Percentiles rank a stretch among this genome's conserved stretches.
Conservation (phyloP, 1,284 basidiomycete species). For the Cerioporus squamosus region DNA sequence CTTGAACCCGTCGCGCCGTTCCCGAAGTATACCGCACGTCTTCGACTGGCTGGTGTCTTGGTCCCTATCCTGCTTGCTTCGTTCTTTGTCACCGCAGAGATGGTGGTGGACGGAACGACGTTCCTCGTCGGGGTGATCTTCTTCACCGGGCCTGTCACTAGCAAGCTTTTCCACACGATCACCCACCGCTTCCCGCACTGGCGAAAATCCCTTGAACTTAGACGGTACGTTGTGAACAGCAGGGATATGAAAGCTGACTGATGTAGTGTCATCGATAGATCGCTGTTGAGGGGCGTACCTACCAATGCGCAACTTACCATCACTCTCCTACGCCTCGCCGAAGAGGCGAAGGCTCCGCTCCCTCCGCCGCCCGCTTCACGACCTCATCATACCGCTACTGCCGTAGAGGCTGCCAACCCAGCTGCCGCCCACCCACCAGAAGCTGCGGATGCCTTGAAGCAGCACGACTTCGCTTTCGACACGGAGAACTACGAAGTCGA, state of each 20-base stretch:
- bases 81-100: constrained; percentile 43
- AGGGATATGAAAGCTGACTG: neutral
- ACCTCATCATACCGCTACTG: constrained; percentile 13
- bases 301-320: constrained; percentile 61
- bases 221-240: constrained; percentile 39
- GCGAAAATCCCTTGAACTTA: constrained; percentile 46
- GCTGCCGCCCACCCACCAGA: constrained; percentile 8
- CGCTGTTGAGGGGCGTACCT: constrained; percentile 52
- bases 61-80: constrained; percentile 39
- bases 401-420: constrained; percentile 10
- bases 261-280: constrained; percentile 32
- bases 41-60: constrained; percentile 36
- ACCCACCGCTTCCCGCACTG: constrained; percentile 50
- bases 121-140: constrained; percentile 51
- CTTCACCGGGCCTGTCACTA: constrained; percentile 55
- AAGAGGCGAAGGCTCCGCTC: constrained; percentile 45
- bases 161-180: constrained; percentile 41
- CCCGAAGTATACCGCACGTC: constrained; percentile 30
- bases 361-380: constrained; percentile 44
- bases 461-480: constrained; percentile 29
- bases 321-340: constrained; percentile 52
- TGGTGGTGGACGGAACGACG: constrained; percentile 45
- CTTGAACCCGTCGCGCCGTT: constrained; percentile 44
- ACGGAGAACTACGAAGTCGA: constrained; percentile 30
- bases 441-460: constrained; percentile 23